These are phyloP conservation scores for Paulownia fortunei DNA, from an alignment of 257 asterid species.

Conservation along the genomic window DNA sequence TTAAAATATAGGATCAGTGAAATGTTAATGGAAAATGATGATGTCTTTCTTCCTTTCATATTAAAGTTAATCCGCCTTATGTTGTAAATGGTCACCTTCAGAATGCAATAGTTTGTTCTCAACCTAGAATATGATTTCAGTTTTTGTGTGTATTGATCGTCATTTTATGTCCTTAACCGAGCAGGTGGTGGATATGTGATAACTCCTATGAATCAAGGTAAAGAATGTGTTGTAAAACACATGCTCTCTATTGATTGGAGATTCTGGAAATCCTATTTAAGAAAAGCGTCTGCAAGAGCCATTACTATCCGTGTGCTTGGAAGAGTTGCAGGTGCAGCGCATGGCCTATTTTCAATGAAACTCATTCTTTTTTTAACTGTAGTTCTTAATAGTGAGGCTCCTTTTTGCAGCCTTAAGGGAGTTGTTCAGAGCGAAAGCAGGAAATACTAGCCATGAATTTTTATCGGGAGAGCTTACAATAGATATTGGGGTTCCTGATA, in stretches of 20 bases:
- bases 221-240: conserved; percentile 70
- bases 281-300: conserved; percentile 67
- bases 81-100: no score
- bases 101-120: background rate
- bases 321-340: conserved; percentile 73
- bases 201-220: conserved; percentile 73
- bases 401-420: conserved; percentile 77
- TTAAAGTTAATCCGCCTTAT: background rate
- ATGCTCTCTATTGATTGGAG: conserved; percentile 94
- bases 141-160: background rate
- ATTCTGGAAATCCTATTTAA: conserved; percentile 74
- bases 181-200: conserved; percentile 93
- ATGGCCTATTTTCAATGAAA: background rate
- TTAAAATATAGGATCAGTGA: background rate
- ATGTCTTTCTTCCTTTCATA: background rate
- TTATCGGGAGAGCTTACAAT: conserved; percentile 46
- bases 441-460: conserved; percentile 48
- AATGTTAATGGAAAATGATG: background rate
- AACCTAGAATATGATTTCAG: background rate
- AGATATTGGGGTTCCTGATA: conserved; percentile 46
- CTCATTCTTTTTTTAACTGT: background rate
- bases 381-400: conserved; percentile 4
- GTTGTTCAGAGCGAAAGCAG: conserved; percentile 61
- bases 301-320: conserved; percentile 80
- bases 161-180: conserved; percentile 16